Evolutionary conservation across 2,329 filamentous ascomycete genomes (phyloP), one percentile per base, ranked within the genome.

Genomic region (Biscogniauxia marginata): DNA sequence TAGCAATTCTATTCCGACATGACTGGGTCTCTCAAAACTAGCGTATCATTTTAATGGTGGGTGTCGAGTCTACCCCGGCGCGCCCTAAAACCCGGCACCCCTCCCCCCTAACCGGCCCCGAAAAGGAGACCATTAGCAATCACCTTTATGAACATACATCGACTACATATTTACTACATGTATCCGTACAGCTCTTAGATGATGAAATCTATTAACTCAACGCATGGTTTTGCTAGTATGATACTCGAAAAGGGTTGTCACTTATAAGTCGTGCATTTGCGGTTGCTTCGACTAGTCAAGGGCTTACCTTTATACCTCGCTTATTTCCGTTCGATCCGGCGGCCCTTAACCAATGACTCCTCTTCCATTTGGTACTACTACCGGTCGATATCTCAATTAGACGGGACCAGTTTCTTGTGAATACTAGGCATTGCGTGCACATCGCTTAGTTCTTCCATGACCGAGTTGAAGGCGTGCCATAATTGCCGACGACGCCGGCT

Each of bases 401-500:
- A 19, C 23, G 46, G 25, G 9, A 18, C 46, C 13, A 22, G 25
- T 18, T n/a, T 11, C 46, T 45, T 19, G 18, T 18, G 5, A 11
- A 30, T 23, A 34, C 25, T 22, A 16, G 46, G 34, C 18, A 20
- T 44, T 43, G 22, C 18, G 30, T 16, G 46, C 52, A 39, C 20
- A 47, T 46, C 45, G 24, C 46, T 57, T 59, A 52, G 51, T 57
- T 54, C 46, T 49, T 44, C 58, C 46, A 61, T 66, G 63, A 55
- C 58, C 49, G 63, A 66, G 46, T 62, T 68, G 68, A 79, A 77
- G 65, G 66, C 79, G 58, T 87, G 84, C 70, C 82, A 86, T 71
- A 86, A 85, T 71, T 87, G 84, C 71, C 82, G 83, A 57, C 79
- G 79, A 55, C 79, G 79, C 66, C 80, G 84, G 62, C 78, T 84